Base-by-base conservation (phyloP, 371 early-diverging fungal genomes). In the Apophysomyces ossiformis region DNA sequence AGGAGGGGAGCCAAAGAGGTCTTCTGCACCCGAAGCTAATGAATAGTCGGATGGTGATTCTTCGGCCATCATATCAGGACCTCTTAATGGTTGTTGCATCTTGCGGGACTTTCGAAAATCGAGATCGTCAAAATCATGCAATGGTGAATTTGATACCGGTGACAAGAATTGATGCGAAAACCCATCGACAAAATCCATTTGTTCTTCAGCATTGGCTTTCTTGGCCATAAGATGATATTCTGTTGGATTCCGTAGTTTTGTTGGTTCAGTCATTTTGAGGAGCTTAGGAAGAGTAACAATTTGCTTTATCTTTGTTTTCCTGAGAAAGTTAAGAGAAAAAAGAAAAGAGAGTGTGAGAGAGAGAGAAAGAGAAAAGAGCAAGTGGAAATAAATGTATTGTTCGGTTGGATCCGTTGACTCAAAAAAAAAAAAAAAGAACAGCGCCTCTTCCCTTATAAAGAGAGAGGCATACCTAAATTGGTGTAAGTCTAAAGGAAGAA, bases 81-180 rank as follows among this genome's bases (percentile, higher is more conserved):
- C 37, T 58, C 58, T 16, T 63, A 63, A 9, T 21, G 54, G 43
- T 37, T 43, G 43, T 44, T 43, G 35, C 32, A 47, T 21, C 63
- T 66, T 58, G 5, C 70, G 66, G 32, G 70, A 62, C 41, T 70
- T 50, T 21, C 54, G 66, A 57, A 66, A 70, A 38, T 70, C 70
- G 9, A 70, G 47, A 62, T 70, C 70, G 15, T 70, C 70, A 38
- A 70, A 57, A 15, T 70, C 62, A 35, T 60, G 37, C 32, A 67
- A 26, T 54, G 59, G 67, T 59, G 68, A 38, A 61, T 62, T 57
- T 36, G 57, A 45, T 50, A 64, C 39, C 50, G 69, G 43, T 41
- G 67, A 64, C 46, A 73, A 58, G 32, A 70, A 47, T n/a, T 69
- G 37, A 38, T 70, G 73, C 3, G 76, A 68, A 39, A 72, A 69